Evolutionary conservation across 139 green algal genomes (phyloP).

Genomic region (Nannochloris sp.): DNA sequence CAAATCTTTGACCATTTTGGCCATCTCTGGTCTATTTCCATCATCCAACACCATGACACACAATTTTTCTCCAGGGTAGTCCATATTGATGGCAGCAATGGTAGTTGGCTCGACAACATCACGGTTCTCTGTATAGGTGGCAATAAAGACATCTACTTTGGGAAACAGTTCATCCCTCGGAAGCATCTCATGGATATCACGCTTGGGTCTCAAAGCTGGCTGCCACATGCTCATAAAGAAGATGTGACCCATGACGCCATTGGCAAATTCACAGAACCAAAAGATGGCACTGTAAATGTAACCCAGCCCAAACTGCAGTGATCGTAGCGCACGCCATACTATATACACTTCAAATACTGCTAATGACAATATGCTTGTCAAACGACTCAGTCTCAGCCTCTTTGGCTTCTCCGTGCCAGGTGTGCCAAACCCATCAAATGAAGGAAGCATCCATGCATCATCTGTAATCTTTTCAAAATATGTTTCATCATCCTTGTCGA

Average conservation of each 20-base stretch:
- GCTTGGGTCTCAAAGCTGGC: slow-evolving; percentile 7
- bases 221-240: not conserved
- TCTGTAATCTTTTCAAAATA: too few species aligned
- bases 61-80: slow-evolving; percentile 18
- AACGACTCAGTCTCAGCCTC: slow-evolving; percentile 1
- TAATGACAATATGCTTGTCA: slow-evolving; percentile 5
- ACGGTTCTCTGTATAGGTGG: slow-evolving; percentile 7
- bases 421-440: not conserved
- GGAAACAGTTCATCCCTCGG: not conserved
- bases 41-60: slow-evolving; percentile 14
- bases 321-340: slow-evolving; percentile 22
- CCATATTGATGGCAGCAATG: slow-evolving; percentile 18
- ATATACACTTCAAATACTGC: slow-evolving; percentile 1
- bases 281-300: slow-evolving; percentile 17
- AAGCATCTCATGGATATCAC: slow-evolving; percentile 11
- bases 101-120: slow-evolving; percentile 20
- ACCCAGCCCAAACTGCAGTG: slow-evolving; percentile 2
- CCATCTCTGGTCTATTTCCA: slow-evolving; percentile 4
- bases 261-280: slow-evolving; percentile 5
- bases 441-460: not conserved
- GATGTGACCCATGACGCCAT: not conserved
- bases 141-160: slow-evolving; percentile 11
- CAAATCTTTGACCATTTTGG: slow-evolving; percentile 10
- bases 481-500: too few species aligned
- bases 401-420: slow-evolving; percentile 6